phyloP scores from a whole-genome alignment of 352 stramenopile species.

The Phytopythium boreale region DNA sequence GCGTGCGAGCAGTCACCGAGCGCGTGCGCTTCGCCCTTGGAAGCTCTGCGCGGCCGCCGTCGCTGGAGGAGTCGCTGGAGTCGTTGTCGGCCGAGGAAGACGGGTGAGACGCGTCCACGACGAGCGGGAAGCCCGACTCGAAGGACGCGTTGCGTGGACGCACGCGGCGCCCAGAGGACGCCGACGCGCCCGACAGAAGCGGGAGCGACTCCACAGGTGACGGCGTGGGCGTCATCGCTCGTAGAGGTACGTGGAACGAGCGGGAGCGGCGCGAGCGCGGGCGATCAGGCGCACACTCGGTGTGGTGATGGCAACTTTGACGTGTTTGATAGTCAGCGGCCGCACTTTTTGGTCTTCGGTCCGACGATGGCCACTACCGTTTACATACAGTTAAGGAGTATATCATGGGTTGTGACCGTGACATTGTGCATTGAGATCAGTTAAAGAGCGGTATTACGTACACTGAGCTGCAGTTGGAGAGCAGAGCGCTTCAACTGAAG shows the following conservation, averaged over 20 bases:
- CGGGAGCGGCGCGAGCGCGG: not conserved
- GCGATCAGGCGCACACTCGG: not conserved
- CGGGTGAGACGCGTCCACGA: slow-evolving; percentile 18
- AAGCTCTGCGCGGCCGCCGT: not conserved
- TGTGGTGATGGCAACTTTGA: not conserved
- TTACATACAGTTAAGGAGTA: not conserved
- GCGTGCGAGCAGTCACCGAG: not conserved
- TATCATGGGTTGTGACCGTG: too few relatives aligned
- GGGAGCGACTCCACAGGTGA: slow-evolving; percentile 16
- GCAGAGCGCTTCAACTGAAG: too few relatives aligned
- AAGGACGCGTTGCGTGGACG: slow-evolving; percentile 25
- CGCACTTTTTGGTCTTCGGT: not conserved
- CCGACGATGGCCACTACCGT: not conserved
- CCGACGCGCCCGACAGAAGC: slow-evolving; percentile 16
- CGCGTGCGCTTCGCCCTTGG: not conserved
- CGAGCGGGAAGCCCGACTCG: slow-evolving; percentile 29
- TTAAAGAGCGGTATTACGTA: too few relatives aligned
- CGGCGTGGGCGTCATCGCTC: not conserved
- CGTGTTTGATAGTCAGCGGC: not conserved
- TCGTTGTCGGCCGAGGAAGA: not conserved
- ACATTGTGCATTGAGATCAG: too few relatives aligned
- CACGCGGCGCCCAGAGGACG: slow-evolving; percentile 10
- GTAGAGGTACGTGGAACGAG: not conserved
- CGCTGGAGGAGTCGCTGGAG: slow-evolving; percentile 11
- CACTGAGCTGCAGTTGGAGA: too few relatives aligned